A percentile compares a stretch with the other conserved stretches of the same genome.
phyloP scores from a whole-genome alignment of 2,329 filamentous ascomycete species.

The Penicillium brasilianum region DNA sequence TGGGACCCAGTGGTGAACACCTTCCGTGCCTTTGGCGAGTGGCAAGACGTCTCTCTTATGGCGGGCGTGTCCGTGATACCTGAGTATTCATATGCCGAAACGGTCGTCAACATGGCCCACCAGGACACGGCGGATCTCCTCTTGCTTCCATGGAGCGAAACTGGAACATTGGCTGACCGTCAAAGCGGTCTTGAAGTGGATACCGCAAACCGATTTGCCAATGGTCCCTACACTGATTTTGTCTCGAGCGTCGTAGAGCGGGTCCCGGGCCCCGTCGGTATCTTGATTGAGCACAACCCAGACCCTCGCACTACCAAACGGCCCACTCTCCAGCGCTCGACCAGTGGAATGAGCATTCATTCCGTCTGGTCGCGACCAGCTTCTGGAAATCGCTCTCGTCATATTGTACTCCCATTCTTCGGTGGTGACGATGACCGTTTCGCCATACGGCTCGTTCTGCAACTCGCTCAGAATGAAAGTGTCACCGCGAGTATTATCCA shows the following conservation, averaged over 20 bases:
- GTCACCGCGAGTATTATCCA: constrained; percentile 78
- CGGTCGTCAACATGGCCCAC: constrained; percentile 71
- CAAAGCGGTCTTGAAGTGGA: constrained; percentile 56
- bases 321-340: constrained; percentile 45
- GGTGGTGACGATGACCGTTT: constrained; percentile 81
- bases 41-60: constrained; percentile 81
- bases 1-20: constrained; percentile 88
- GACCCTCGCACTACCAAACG: constrained; percentile 46
- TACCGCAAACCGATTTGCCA: constrained; percentile 62
- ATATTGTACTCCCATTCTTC: constrained; percentile 86
- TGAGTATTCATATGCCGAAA: constrained; percentile 77
- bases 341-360: constrained; percentile 65
- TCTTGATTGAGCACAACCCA: constrained; percentile 78
- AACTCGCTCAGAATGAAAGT: constrained; percentile 77
- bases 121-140: constrained; percentile 75
- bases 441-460: constrained; percentile 79
- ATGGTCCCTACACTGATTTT: constrained; percentile 72
- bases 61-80: constrained; percentile 82
- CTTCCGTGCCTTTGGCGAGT: constrained; percentile 84
- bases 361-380: constrained; percentile 63
- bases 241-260: constrained; percentile 69
- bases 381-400: constrained; percentile 71
- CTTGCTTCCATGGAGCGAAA: constrained; percentile 88
- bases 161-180: constrained; percentile 74
- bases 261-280: constrained; percentile 70